Conservation (phyloP, 208 protist species). For the Leptomonas pyrrhocoris region DNA sequence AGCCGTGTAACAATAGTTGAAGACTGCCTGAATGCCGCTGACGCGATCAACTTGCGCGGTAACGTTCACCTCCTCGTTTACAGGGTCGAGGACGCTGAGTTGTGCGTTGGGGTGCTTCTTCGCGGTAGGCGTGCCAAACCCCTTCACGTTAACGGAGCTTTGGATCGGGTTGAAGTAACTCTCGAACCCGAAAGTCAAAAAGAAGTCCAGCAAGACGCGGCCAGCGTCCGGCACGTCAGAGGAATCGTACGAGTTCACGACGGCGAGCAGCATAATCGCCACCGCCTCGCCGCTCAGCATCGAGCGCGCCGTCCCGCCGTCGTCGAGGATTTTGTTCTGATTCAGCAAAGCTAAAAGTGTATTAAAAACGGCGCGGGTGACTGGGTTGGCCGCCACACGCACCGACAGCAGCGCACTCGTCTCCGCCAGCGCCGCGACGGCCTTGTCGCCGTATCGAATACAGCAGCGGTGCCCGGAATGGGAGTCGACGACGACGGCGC, state of each 20-base stretch:
- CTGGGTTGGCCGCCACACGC: conserved; percentile 21
- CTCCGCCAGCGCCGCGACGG: conserved; percentile 16
- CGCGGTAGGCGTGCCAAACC: conserved; percentile 20
- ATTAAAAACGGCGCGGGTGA: conserved; percentile 22
- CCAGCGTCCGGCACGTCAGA: conserved; percentile 33
- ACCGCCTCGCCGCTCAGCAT: conserved; percentile 45
- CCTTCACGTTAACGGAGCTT: conserved; percentile 30
- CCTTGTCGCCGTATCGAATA: conserved; percentile 43
- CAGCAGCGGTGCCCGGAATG: conserved; percentile 35
- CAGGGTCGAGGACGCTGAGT: conserved; percentile 45
- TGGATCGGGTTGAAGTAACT: conserved; percentile 41
- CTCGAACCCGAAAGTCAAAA: conserved; percentile 49
- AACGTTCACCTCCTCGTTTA: conserved; percentile 33
- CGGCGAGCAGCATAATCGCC: conserved; percentile 42
- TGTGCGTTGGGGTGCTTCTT: conserved; percentile 43
- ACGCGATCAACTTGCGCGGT: conserved; percentile 36
- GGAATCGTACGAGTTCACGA: conserved; percentile 48
- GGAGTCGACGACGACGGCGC: conserved; percentile 35
- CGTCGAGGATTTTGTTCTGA: conserved; percentile 53
- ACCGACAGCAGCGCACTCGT: conserved; percentile 23
- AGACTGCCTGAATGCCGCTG: conserved; percentile 46
- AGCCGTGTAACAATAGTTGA: conserved; percentile 57
- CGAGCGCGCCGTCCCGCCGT: conserved; percentile 28
- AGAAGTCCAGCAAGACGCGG: conserved; percentile 49
- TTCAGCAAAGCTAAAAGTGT: conserved; percentile 40